Evolutionary conservation across 2,329 filamentous ascomycete species (phyloP), one percentile per base, ranked within the genome.

Genomic region (Microcyclosporella mali): DNA sequence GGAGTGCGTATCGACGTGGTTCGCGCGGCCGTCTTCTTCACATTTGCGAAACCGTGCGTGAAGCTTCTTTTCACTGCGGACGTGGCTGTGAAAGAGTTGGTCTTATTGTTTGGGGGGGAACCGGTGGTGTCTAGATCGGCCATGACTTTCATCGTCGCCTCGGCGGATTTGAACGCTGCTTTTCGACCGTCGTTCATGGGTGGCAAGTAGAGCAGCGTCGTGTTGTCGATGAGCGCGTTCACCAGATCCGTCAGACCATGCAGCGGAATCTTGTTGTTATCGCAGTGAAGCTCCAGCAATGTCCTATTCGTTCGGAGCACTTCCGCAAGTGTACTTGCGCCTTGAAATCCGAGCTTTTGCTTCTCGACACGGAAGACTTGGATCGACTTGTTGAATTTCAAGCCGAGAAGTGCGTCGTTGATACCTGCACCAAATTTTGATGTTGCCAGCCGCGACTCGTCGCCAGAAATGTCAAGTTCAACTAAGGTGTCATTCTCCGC

Each of bases 201-300:
- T 4, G 82, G 81, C 27, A 86, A 70, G 52, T 74, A 75, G 11
- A 84, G 59, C 1, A 86, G 61, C 0, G 75, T 77, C 2, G 71
- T 74, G 55, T 87, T 87, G 32, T 73, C 74, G 46, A 81, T 73
- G n/a, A 86, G 64, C 14, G 80, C 74, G 55, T 85, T 82, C 37
- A 86, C 78, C 6, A 85, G 66, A 39, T 81, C 79, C 0, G 80
- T 84, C 50, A 84, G 81, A 1, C 79, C 81, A 50, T 82, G 78
- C n/a, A 85, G 69, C 34, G 80, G 81, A 42, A 85, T 83, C 41
- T 80, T 78, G 56, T 87, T 87, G 60, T 83, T 79, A 49, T 83
- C 81, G 60, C 82, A 86, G 53, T 84, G 73, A 4, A 87, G 70
- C 57, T 85, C 78, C 18, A 74, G 71, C 4, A 87, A 65, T 1